A percentile compares a stretch with the other conserved stretches of the same genome.
phyloP scores from a whole-genome alignment of 768 basidiomycete genomes.

The Clathrus columnatus region DNA sequence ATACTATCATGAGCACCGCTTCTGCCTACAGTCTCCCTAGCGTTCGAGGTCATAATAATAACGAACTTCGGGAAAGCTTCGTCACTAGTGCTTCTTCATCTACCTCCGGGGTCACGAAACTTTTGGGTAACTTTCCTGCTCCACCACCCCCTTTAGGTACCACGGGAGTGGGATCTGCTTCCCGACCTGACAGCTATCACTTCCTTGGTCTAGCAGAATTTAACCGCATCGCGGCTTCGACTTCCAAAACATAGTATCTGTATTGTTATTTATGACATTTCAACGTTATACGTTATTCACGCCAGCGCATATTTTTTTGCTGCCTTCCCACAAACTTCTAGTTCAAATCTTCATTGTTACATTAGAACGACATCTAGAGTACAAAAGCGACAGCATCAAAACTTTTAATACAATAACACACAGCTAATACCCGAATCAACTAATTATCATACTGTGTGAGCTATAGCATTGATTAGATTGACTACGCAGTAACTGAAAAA shows the following conservation, averaged over 20 bases:
- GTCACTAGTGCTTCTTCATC: neutral
- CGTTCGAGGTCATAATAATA: neutral
- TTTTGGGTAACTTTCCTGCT: conserved; percentile 4
- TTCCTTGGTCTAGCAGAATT: neutral
- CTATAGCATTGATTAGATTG: conserved; percentile 21
- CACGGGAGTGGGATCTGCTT: too few relatives aligned
- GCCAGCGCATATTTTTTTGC: neutral
- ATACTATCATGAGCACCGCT: conserved; percentile 2
- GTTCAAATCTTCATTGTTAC: neutral
- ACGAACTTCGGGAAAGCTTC: conserved; percentile 2
- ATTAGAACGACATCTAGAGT: neutral
- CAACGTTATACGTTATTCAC: neutral
- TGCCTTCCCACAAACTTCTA: neutral
- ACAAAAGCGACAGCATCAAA: neutral
- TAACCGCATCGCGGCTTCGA: neutral
- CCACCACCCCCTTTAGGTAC: neutral
- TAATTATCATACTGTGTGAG: conserved; percentile 57
- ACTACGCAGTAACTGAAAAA: neutral
- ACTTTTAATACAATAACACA: neutral
- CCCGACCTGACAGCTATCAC: neutral
- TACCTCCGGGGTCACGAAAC: neutral
- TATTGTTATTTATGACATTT: neutral
- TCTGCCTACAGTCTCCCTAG: conserved; percentile 1
- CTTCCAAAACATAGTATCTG: neutral
- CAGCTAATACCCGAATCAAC: neutral